A percentile compares a stretch with the other conserved stretches of the same genome.
phyloP scores from a whole-genome alignment of 148 eudicot species.

The Persicaria maculosa region DNA sequence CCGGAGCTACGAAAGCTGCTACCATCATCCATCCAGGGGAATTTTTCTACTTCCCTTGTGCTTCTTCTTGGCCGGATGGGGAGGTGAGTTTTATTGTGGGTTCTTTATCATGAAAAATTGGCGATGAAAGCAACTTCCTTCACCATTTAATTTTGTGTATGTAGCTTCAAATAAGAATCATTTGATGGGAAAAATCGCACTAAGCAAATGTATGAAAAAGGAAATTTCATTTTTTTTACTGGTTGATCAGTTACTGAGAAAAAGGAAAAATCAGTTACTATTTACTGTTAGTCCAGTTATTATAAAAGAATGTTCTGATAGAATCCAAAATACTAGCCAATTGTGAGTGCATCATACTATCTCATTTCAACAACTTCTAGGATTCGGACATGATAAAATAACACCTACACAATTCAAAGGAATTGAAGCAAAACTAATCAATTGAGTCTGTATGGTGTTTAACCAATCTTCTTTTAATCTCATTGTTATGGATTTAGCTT shows the following conservation, averaged over 20 bases:
- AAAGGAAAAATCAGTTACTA: not conserved
- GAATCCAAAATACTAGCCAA: too few relatives aligned
- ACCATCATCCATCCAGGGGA: constrained; percentile 31
- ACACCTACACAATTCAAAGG: not conserved
- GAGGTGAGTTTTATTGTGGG: constrained; percentile 32
- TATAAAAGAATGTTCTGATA: not conserved
- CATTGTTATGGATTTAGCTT: not conserved
- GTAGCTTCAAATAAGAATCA: too few relatives aligned
- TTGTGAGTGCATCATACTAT: not conserved
- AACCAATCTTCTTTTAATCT: not conserved
- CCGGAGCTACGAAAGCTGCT: constrained; percentile 32
- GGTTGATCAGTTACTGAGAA: not conserved
- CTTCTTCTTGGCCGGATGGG: constrained; percentile 60
- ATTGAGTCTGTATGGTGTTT: not conserved
- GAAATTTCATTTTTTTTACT: not conserved
- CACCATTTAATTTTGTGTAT: not conserved
- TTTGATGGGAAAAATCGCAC: not conserved
- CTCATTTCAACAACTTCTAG: not conserved
- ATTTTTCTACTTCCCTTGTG: constrained; percentile 28
- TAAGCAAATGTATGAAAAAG: not conserved
- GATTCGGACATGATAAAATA: not conserved
- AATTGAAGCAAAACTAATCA: not conserved
- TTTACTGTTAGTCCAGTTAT: not conserved
- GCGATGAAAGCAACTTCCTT: not conserved
- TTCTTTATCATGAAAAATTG: not conserved